Evolutionary conservation across 805 yeast species (phyloP), one percentile per base, ranked within the genome.

Genomic region (Kodamaea sagamina): DNA sequence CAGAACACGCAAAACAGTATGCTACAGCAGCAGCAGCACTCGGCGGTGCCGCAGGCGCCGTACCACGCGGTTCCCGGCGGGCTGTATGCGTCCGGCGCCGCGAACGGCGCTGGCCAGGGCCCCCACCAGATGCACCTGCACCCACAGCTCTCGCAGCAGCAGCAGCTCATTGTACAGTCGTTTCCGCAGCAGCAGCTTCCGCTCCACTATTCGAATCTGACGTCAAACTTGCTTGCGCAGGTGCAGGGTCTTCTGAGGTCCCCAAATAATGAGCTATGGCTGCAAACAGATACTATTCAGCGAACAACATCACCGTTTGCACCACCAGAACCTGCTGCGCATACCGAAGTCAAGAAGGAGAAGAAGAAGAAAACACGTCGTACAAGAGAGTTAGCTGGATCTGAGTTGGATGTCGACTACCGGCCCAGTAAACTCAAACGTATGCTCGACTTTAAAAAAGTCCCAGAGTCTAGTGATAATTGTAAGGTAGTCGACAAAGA

Each of bases 401-500:
- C 32, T 6, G 32, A 24, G 15, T 25, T 36, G 17, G 34, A 29
- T 29, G 17, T 65, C 34, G 68, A 65, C 43, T 62, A 62, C 45
- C 49, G 55, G 6, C 47, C 59, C 1, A 46, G 44, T 13, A 63
- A 64, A 39, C 48, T 65, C 15, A 57, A 56, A 7, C 46, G 51
- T 19, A 42, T 66, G 35, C 52, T 66, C 13, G 72, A 66, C 44
- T 59, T 66, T 13, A 61, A 59, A 38, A 41, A 48, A 36, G 27
- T 48, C 32, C 43, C 49, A 2, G 40, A 45, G 12, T 39, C 49
- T 12, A 47, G 44, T 27, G 54, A 61, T 32, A 27, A 34, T 10
- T 60, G 52, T 46, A 55, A 51, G 28, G 51, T 68, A 3, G 51
- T 65, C 3, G 73, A 67, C 46, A 53, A 53, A 36, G 53, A 61